Percentiles rank a stretch among this genome's conserved stretches.
phyloP scores from a whole-genome alignment of 257 asterid species.

The Solanum ahanhuiri region DNA sequence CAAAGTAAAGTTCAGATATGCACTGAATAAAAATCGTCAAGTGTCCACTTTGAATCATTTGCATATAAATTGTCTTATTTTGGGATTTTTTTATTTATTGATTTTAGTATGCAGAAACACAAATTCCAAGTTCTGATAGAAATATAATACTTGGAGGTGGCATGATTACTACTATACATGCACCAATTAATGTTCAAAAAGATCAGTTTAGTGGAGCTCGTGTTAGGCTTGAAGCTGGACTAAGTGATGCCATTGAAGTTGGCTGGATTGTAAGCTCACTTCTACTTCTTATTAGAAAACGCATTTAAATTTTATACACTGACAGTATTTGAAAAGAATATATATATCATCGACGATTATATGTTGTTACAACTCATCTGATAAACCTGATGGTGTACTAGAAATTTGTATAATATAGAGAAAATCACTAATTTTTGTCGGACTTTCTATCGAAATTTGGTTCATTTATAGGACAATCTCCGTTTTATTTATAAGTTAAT shows the following conservation, averaged over 20 bases:
- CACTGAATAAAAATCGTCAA: too few relatives aligned
- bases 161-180: neutral
- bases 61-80: neutral
- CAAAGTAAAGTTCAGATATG: too few relatives aligned
- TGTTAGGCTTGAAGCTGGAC: neutral
- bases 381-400: too few relatives aligned
- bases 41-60: neutral
- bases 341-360: rapidly evolving
- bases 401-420: too few relatives aligned
- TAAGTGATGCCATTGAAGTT: neutral
- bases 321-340: too few relatives aligned
- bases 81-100: neutral
- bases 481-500: too few relatives aligned
- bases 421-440: too few relatives aligned
- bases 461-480: too few relatives aligned
- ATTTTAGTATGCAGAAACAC: neutral
- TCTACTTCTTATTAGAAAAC: neutral
- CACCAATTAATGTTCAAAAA: neutral
- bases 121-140: neutral
- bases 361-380: neutral
- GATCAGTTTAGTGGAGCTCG: neutral
- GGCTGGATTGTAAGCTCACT: neutral
- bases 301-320: too few relatives aligned
- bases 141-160: neutral
- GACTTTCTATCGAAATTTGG: neutral